A percentile compares a stretch with the other conserved stretches of the same genome.
Conservation (phyloP, 495 filamentous ascomycete species). For the Chaetomium tenue region DNA sequence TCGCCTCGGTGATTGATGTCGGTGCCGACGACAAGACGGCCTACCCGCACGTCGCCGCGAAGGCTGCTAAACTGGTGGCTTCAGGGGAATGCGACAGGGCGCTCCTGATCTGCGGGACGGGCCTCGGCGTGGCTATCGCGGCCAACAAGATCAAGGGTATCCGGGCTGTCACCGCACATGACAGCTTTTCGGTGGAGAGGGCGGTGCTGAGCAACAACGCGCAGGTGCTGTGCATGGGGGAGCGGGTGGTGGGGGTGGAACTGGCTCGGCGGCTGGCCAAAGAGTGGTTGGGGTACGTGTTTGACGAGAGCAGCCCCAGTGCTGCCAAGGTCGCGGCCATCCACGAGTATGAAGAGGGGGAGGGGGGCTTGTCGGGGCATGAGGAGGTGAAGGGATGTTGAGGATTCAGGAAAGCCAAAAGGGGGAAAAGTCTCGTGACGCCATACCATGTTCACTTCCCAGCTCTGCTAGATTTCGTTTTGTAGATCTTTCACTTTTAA, state of each 20-base stretch:
- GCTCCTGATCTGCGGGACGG: conserved; percentile 83
- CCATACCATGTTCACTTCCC: too few relatives aligned
- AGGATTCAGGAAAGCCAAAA: too few relatives aligned
- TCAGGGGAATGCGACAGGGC: conserved; percentile 73
- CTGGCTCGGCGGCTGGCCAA: conserved; percentile 71
- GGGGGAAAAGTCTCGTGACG: too few relatives aligned
- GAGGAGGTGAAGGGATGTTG: conserved; percentile 31
- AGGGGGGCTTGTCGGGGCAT: conserved; percentile 28
- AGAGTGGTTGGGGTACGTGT: conserved; percentile 81
- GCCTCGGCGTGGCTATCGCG: conserved; percentile 78
- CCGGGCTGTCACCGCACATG: conserved; percentile 82
- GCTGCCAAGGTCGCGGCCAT: conserved; percentile 76
- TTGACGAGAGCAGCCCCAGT: conserved; percentile 69
- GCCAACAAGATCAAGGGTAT: conserved; percentile 87
- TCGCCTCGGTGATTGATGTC: conserved; percentile 68
- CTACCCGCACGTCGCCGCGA: conserved; percentile 77
- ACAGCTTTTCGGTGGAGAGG: conserved; percentile 79
- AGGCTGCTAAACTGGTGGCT: conserved; percentile 63
- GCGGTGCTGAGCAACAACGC: conserved; percentile 81
- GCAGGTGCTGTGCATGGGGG: conserved; percentile 85
- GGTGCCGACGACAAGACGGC: conserved; percentile 71
- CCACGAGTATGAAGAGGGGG: conserved; percentile 62
- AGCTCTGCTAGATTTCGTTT: too few relatives aligned
- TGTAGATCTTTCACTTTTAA: too few relatives aligned
- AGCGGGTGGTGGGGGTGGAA: conserved; percentile 79